Base-by-base conservation (phyloP, 78 protist species). In the Cavenderia fasciculata region DNA sequence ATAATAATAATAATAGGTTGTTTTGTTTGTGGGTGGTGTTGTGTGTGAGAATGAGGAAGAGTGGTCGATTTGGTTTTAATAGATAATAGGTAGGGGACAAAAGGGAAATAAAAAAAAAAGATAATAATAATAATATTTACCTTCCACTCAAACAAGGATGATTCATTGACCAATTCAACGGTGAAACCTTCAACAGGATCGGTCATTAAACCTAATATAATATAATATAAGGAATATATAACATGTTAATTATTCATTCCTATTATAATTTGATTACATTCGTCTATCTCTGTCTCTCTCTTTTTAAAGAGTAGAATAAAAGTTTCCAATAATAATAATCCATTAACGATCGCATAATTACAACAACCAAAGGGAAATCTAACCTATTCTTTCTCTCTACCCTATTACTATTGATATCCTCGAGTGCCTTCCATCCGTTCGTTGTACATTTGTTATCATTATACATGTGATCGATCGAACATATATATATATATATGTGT, bases 101-200 rank as follows among this genome's bases (percentile, higher is more conserved):
- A n/a, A n/a, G n/a, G n/a, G n/a, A n/a, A n/a, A n/a, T n/a, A n/a
- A n/a, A n/a, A n/a, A n/a, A n/a, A n/a, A n/a, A n/a, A n/a, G n/a
- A n/a, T n/a, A n/a, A n/a, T n/a, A n/a, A n/a, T n/a, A n/a, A n/a
- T 40, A 23, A 72, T 36, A 76, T 38, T 65, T 77, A 77, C 74
- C 74, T 63, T 63, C 87, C 87, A 77, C 49, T 77, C 87, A 43
- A 44, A 73, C 23, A 77, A 65, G 31, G 73, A 63, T 57, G 86
- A 75, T 34, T 77, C 87, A 63, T 63, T 77, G 27, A 63, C 74
- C 14, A 77, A 43, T 38, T 77, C 87, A 6, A 77, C 87, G 21
- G 87, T 77, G 59, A 77, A 77, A 44, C 87, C 87, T 25, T 77
- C 87, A 19, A 77, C 87, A 23, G 87, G 87, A 51, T 77, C 87